Conservation (phyloP, 345 rosid genomes). For the Dovyalis caffra region DNA sequence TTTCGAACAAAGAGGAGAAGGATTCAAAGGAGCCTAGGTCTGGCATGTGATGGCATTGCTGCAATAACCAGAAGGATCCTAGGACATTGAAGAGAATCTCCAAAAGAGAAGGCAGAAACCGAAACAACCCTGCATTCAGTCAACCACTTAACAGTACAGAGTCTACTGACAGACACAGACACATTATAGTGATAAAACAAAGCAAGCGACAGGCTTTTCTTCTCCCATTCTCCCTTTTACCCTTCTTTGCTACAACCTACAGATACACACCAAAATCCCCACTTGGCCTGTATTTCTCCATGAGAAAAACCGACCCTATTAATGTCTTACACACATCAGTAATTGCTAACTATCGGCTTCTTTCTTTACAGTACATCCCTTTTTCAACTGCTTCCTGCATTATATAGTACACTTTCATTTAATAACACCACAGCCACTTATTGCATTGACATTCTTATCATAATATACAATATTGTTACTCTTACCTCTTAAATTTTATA, state of each 20-base stretch:
- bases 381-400: conserved; percentile 29
- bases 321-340: conserved; percentile 14
- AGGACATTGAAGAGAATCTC: conserved; percentile 5
- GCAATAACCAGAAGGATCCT: conserved; percentile 1
- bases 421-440: conserved; percentile 3
- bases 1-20: neutral
- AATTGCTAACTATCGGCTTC: conserved; percentile 12
- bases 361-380: conserved; percentile 4
- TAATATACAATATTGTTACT: neutral
- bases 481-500: neutral
- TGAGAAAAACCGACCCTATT: conserved; percentile 9
- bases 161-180: neutral
- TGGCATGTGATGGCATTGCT: conserved; percentile 21
- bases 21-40: neutral
- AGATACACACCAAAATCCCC: neutral
- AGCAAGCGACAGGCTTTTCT: neutral
- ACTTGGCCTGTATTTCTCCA: conserved; percentile 17
- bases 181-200: neutral
- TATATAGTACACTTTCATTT: conserved; percentile 9
- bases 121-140: neutral
- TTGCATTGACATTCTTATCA: conserved; percentile 1
- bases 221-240: conserved; percentile 11
- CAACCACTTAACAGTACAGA: neutral
- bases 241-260: neutral
- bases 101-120: too few species aligned